These are phyloP conservation scores for Coleophoma cylindrospora DNA, from an alignment of 2,329 filamentous ascomycete species.

Conservation along the genomic window DNA sequence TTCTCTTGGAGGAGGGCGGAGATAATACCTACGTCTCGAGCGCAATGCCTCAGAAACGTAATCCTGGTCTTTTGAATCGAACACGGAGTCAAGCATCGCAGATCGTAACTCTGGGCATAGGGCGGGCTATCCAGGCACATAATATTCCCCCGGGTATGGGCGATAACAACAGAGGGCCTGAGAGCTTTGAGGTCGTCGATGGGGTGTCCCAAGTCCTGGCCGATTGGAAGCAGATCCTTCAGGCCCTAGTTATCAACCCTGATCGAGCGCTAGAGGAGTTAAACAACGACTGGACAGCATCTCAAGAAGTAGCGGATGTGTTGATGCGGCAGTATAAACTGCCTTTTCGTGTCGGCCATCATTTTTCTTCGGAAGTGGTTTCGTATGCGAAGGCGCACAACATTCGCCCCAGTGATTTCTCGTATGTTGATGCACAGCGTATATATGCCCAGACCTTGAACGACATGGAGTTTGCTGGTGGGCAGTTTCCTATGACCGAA, in stretches of 20 bases:
- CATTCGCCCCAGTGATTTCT: conserved; percentile 1
- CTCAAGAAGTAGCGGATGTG: conserved; percentile 2
- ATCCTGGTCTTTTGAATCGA: conserved; percentile 2
- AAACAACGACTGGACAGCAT: conserved; percentile 1
- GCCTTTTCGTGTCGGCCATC: conserved; percentile 5
- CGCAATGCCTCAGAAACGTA: conserved; percentile 4
- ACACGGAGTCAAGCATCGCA: neutral
- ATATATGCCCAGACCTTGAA: neutral
- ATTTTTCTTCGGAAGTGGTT: conserved; percentile 1
- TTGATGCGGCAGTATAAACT: conserved; percentile 2
- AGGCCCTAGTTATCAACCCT: neutral
- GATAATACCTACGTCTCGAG: conserved; percentile 1
- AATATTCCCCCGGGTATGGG: conserved; percentile 2
- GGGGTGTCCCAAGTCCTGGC: neutral
- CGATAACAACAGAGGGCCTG: neutral
- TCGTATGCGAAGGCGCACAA: conserved; percentile 1
- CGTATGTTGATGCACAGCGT: conserved; percentile 3
- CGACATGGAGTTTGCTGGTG: neutral
- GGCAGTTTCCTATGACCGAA: conserved; percentile 2
- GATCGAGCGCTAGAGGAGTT: conserved; percentile 2
- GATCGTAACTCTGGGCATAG: neutral
- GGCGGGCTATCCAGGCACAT: neutral
- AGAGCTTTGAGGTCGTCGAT: neutral
- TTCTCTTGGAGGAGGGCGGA: neutral
- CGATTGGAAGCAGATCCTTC: conserved; percentile 2